Percentiles rank a stretch among this genome's conserved stretches.
phyloP scores from a whole-genome alignment of 176 grass and related monocot species.

The barley (Hordeum vulgare) region DNA sequence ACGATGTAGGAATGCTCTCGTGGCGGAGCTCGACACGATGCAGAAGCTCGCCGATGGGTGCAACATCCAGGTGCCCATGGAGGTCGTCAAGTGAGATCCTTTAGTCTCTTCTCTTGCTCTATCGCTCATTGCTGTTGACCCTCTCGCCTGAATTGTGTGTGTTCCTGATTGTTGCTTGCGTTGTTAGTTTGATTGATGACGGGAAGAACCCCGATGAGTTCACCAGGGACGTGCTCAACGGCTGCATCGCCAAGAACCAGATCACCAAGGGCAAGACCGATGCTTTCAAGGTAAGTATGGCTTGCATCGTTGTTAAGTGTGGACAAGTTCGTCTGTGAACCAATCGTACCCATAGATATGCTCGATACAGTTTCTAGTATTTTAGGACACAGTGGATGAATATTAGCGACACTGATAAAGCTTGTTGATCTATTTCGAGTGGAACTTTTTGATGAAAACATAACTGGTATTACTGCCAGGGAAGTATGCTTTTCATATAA shows the following conservation, averaged over 20 bases:
- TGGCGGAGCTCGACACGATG: conserved; percentile 84
- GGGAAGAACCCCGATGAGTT: conserved; percentile 98
- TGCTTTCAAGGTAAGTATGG: conserved; percentile 98
- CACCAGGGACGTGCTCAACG: conserved; percentile 83
- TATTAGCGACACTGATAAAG: no score
- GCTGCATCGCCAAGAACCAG: conserved; percentile 93
- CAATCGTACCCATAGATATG: no score
- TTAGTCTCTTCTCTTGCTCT: not conserved
- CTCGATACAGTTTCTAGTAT: no score
- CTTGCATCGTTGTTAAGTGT: no score
- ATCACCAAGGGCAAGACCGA: conserved; percentile 94
- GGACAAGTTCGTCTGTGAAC: no score
- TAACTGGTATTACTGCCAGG: no score
- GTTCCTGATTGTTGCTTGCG: not conserved
- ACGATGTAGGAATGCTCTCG: conserved; percentile 60
- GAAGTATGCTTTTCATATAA: no score
- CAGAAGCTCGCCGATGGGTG: conserved; percentile 87
- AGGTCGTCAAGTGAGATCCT: conserved; percentile 81
- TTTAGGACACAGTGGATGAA: no score
- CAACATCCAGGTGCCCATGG: conserved; percentile 89
- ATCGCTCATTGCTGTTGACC: not conserved
- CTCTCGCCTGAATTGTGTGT: not conserved
- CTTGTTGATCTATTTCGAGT: no score
- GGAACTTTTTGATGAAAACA: no score
- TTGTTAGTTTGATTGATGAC: conserved; percentile 80